Evolutionary conservation across 495 filamentous ascomycete species (phyloP), one percentile per base, ranked within the genome.

Genomic region (Tuber brumale): DNA sequence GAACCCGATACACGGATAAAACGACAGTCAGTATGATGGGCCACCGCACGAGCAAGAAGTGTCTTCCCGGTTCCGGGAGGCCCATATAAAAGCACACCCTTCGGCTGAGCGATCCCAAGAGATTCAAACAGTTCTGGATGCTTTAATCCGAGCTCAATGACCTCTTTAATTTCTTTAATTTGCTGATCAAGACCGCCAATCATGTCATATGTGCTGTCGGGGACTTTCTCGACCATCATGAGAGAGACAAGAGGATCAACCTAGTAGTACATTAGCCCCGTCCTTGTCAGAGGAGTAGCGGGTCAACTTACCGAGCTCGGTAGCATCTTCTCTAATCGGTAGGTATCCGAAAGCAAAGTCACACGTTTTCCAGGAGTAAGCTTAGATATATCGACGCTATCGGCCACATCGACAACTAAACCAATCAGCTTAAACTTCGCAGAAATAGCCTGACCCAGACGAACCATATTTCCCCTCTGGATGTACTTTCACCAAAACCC

Each of bases 141-240:
- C 86, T 98, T 97, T 75, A 99, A 89, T 74, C 95, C 95, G 45
- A 99, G 92, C 86, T 99, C 95, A 84, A 99, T 98, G 74, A 99
- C 95, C 84, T 99, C 95, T 86, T 99, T 99, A 87, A 99, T 99
- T 85, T 99, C 96, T 87, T 99, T 98, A 86, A 99, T 98, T 83
- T 99, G 95, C 83, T 99, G 96, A 81, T 98, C 96, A 70, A 99
- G 88, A 76, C 95, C 95, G 84, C 95, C 95, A 82, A 99, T 99
- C 95, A 99, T 99, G 86, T 99, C 95, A 87, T 99, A 99, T 83
- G 95, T 99, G 86, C 94, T 97, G 86, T 99, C 95, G 42, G 95
- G 95, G 41, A 99, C 95, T 86, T 99, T 99, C 85, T 99, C 95
- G 69, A 99, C 95, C 96, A 99, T 98, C 95, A 99, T 99, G 82